Conservation (phyloP, 148 eudicot genomes). For the Rhododendron molle region DNA sequence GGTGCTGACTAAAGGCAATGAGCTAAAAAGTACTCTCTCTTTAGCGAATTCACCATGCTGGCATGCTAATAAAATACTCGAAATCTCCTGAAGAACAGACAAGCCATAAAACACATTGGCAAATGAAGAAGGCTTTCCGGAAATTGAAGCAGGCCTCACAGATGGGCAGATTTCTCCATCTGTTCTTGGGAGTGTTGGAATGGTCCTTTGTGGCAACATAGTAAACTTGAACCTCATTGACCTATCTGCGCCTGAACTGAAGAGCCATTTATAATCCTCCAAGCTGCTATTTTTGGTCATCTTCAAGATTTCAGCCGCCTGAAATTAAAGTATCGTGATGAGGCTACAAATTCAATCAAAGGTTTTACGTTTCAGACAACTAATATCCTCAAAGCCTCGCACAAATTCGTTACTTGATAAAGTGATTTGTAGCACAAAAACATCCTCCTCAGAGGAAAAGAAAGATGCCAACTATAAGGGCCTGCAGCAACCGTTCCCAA, state of each 20-base stretch:
- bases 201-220: conserved; percentile 15
- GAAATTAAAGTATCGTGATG: conserved; percentile 24
- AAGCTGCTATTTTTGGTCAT: conserved; percentile 25
- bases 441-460: background rate
- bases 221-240: conserved; percentile 22
- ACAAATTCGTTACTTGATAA: background rate
- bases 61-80: conserved; percentile 35
- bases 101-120: conserved; percentile 34
- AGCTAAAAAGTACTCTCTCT: conserved; percentile 69
- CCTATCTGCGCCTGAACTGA: conserved; percentile 27
- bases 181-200: conserved; percentile 22
- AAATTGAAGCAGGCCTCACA: conserved; percentile 19
- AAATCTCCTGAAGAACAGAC: conserved; percentile 68
- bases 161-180: conserved; percentile 29
- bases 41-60: conserved; percentile 41
- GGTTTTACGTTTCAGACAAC: background rate
- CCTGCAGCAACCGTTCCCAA: background rate
- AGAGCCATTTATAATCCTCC: conserved; percentile 36
- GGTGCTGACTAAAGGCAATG: conserved; percentile 55
- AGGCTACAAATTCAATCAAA: conserved; percentile 8
- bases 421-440: background rate
- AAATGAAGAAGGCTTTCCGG: conserved; percentile 31
- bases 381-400: background rate
- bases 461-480: background rate
- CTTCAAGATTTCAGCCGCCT: conserved; percentile 65